Evolutionary conservation across 306 rosid species (phyloP).

Genomic region (Cicer arietinum): DNA sequence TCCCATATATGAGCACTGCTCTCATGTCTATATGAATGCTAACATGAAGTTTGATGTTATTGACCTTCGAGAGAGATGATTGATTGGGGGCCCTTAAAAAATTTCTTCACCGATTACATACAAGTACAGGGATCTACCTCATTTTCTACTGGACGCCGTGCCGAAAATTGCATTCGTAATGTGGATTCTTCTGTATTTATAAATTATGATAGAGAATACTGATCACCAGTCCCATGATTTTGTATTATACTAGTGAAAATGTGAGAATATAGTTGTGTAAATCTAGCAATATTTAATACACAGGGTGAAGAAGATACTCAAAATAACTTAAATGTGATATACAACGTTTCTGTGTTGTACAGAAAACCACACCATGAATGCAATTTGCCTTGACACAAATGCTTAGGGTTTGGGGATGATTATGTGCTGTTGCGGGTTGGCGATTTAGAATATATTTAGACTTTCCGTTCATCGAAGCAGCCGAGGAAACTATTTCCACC

Average conservation of each 20-base stretch:
- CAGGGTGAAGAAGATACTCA: conserved; percentile 40
- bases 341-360: background rate
- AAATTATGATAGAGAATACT: conserved; percentile 29
- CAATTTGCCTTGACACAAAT: background rate
- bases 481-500: background rate
- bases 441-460: background rate
- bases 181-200: conserved; percentile 46
- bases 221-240: conserved; percentile 37
- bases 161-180: conserved; percentile 44
- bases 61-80: conserved; percentile 73
- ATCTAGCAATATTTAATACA: conserved; percentile 16
- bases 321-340: conserved; percentile 1
- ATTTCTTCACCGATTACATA: conserved; percentile 24
- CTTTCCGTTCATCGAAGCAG: background rate
- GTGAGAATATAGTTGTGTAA: conserved; percentile 44
- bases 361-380: conserved; percentile 5
- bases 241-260: conserved; percentile 43
- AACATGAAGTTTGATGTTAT: conserved; percentile 71
- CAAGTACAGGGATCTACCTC: conserved; percentile 35
- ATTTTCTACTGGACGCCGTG: conserved; percentile 30
- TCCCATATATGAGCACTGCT: conserved; percentile 91
- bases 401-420: conserved; percentile 1
- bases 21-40: conserved; percentile 90
- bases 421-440: background rate
- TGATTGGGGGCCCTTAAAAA: conserved; percentile 17